phyloP scores from a whole-genome alignment of 768 basidiomycete genomes.

The Saitozyma podzolica region DNA sequence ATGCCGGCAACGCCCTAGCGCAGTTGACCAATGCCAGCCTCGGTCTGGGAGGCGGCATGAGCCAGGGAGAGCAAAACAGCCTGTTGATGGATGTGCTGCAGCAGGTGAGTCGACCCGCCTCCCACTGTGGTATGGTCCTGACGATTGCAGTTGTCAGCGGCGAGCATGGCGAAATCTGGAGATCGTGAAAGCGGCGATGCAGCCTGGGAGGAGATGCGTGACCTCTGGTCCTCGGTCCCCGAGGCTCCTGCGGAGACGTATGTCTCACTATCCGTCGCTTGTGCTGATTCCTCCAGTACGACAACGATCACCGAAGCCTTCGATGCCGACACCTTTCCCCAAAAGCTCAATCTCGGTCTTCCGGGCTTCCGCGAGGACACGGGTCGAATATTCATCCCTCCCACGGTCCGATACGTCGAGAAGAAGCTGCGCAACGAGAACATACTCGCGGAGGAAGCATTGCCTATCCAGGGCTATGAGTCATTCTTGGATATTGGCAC shows the following conservation, averaged over 20 bases:
- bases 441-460: slow-evolving; percentile 34
- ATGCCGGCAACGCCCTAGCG: slow-evolving; percentile 40
- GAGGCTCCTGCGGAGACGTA: slow-evolving; percentile 21
- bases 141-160: slow-evolving; percentile 29
- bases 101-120: slow-evolving; percentile 25
- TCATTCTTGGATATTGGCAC: slow-evolving; percentile 40
- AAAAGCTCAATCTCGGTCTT: slow-evolving; percentile 45
- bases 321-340: slow-evolving; percentile 26
- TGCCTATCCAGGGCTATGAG: slow-evolving; percentile 43
- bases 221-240: slow-evolving; percentile 38
- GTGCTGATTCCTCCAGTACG: slow-evolving; percentile 3
- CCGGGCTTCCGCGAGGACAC: slow-evolving; percentile 49
- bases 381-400: slow-evolving; percentile 48
- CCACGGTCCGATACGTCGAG: slow-evolving; percentile 47
- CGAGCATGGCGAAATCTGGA: slow-evolving; percentile 21
- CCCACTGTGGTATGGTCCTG: neutral
- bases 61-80: slow-evolving; percentile 30
- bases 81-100: slow-evolving; percentile 45
- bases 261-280: neutral
- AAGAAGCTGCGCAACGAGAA: slow-evolving; percentile 35
- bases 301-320: slow-evolving; percentile 20
- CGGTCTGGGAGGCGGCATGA: slow-evolving; percentile 31
- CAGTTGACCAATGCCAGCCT: slow-evolving; percentile 29
- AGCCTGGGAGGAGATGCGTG: slow-evolving; percentile 9
- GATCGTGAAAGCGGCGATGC: slow-evolving; percentile 9